Evolutionary conservation across 306 rosid species (phyloP), one percentile per base, ranked within the genome.

Genomic region (Glycine latifolia): DNA sequence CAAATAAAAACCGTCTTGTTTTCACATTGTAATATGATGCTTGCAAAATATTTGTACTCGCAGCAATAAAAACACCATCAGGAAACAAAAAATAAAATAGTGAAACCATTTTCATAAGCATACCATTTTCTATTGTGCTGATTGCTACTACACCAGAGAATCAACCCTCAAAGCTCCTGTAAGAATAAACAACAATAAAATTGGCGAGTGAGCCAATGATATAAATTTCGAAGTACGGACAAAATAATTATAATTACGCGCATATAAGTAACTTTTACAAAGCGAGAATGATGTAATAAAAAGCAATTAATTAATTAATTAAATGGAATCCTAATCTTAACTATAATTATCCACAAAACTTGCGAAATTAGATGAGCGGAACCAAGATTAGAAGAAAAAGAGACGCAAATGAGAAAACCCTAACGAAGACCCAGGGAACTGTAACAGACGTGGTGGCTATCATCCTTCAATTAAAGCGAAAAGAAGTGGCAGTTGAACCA

Each of bases 121-220:
- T 86, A 85, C 90, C 88, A 89, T 89, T 76, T 86, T 89, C 8
- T 6, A 61, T 37, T 61, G 54, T 0, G 50, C 16, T 76, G 76
- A 79, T 14, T 77, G 71, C 20, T 73, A 66, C n/a, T 15, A n/a
- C 46, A 63, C 56, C 17, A 75, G 81, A 84, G 17, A 49, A 76
- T 61, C 80, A 16, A 82, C 37, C 31, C 79, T 56, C 37, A 58
- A 74, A 76, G 76, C 70, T 60, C 85, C 92, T 89, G 80, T 44
- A 41, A 82, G 62, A 82, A 69, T 61, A 79, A 76, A 69, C 7
- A 79, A 73, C 9, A 20, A 46, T n/a, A 76, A 71, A 83, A 14
- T 46, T 15, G n/a, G 58, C 12, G 37, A 7, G 49, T 6, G 7
- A 35, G 35, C 20, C 71, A 65, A 8, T 9, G 16, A 4, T 4